phyloP scores from a whole-genome alignment of 768 basidiomycete genomes.

The Phaeolepiota aurea region DNA sequence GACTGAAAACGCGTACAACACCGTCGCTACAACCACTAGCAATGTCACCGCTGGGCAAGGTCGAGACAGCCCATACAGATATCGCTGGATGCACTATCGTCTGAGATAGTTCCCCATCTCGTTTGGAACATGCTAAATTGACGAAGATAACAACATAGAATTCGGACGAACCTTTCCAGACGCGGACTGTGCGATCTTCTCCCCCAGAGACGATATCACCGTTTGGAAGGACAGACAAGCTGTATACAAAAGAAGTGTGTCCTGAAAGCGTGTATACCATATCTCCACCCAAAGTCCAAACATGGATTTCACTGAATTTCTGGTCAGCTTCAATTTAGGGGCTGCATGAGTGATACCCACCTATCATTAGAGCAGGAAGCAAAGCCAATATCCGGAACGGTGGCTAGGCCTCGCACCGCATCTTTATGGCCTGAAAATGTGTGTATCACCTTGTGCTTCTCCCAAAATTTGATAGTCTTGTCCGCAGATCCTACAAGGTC shows the following conservation, averaged over 20 bases:
- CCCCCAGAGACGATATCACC: slow-evolving; percentile 86
- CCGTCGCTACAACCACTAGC: slow-evolving; percentile 89
- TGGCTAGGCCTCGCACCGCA: slow-evolving; percentile 79
- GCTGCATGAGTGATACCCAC: slow-evolving; percentile 28
- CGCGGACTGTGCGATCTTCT: slow-evolving; percentile 86
- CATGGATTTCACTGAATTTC: slow-evolving; percentile 74
- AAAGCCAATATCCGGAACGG: slow-evolving; percentile 83
- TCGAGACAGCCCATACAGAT: slow-evolving; percentile 92
- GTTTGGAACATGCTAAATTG: not conserved
- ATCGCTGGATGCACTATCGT: slow-evolving; percentile 90
- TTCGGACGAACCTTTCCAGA: slow-evolving; percentile 71
- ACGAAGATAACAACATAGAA: not conserved
- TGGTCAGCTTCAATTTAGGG: not conserved
- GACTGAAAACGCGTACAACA: slow-evolving; percentile 79
- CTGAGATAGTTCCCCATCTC: slow-evolving; percentile 85
- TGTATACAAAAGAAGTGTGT: slow-evolving; percentile 96
- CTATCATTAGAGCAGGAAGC: slow-evolving; percentile 95
- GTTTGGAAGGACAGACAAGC: slow-evolving; percentile 70
- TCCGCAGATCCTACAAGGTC: slow-evolving; percentile 83
- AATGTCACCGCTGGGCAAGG: slow-evolving; percentile 87
- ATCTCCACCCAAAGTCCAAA: slow-evolving; percentile 86
- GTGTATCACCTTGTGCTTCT: slow-evolving; percentile 61
- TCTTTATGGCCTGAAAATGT: slow-evolving; percentile 86
- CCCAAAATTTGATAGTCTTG: slow-evolving; percentile 88
- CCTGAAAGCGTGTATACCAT: slow-evolving; percentile 74